Evolutionary conservation across 2,329 filamentous ascomycete species (phyloP).

Genomic region (Gaeumannomyces sp.): DNA sequence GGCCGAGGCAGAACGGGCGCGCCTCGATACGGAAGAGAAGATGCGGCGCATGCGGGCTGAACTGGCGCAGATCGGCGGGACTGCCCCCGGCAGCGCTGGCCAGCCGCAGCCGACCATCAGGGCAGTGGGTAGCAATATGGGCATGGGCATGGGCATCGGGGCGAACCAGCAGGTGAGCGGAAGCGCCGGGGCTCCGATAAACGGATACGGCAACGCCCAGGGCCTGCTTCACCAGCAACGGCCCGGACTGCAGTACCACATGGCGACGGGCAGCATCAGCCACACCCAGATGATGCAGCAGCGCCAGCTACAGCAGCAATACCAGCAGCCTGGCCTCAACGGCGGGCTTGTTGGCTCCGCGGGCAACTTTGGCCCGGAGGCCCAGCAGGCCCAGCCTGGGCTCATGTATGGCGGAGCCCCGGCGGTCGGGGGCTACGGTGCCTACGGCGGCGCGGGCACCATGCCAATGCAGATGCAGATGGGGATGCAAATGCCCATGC

Average conservation of each 20-base stretch:
- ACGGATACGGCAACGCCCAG: neutral
- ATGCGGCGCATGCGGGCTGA: slow-evolving; percentile 42
- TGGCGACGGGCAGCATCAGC: neutral
- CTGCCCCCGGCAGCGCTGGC: neutral
- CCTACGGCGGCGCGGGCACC: slow-evolving; percentile 3
- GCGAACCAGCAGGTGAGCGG: slow-evolving; percentile 25
- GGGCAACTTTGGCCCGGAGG: neutral
- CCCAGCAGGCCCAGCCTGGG: neutral
- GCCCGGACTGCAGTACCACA: neutral
- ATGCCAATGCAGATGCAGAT: slow-evolving; percentile 15
- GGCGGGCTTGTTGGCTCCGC: neutral
- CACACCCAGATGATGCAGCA: slow-evolving; percentile 7
- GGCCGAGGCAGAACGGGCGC: slow-evolving; percentile 34
- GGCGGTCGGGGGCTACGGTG: neutral
- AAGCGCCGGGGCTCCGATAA: neutral
- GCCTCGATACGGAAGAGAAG: slow-evolving; percentile 39
- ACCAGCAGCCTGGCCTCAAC: neutral
- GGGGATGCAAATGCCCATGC: slow-evolving; percentile 11
- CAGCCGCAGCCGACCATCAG: slow-evolving; percentile 21
- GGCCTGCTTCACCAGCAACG: neutral
- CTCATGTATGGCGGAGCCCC: neutral
- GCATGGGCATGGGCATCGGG: slow-evolving; percentile 15
- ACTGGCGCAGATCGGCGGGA: slow-evolving; percentile 34
- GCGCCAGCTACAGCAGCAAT: neutral
- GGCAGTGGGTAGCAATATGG: slow-evolving; percentile 22